Evolutionary conservation across 805 yeast species (phyloP).

Genomic region (Pichia manshurica): DNA sequence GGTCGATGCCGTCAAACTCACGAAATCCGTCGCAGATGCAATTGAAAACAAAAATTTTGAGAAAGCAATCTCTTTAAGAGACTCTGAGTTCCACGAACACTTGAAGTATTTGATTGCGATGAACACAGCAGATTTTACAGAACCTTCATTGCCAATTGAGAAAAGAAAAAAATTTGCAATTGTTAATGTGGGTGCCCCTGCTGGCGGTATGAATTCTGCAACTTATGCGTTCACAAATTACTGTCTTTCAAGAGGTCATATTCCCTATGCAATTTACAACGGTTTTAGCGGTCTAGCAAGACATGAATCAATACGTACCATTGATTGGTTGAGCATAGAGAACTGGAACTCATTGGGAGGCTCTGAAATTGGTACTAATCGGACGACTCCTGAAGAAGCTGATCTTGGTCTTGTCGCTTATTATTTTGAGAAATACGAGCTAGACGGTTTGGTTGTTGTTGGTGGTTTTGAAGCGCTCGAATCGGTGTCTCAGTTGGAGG

Average conservation of each 20-base stretch:
- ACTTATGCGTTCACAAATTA: conserved; percentile 68
- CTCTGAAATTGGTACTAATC: conserved; percentile 75
- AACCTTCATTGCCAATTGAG: conserved; percentile 49
- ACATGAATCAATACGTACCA: conserved; percentile 53
- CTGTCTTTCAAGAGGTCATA: conserved; percentile 72
- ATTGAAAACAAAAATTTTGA: conserved; percentile 61
- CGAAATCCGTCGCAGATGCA: conserved; percentile 68
- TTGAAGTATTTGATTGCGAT: conserved; percentile 57
- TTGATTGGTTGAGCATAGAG: conserved; percentile 64
- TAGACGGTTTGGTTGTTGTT: conserved; percentile 66
- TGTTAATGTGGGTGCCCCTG: conserved; percentile 75
- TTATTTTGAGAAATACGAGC: conserved; percentile 59
- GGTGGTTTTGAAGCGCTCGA: conserved; percentile 81
- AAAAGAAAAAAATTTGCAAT: conserved; percentile 61
- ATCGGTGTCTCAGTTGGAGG: conserved; percentile 62
- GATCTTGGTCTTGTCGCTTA: conserved; percentile 69
- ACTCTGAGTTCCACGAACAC: conserved; percentile 63
- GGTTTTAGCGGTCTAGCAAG: conserved; percentile 69
- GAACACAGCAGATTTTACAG: conserved; percentile 61
- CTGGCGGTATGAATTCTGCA: conserved; percentile 76
- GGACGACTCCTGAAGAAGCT: conserved; percentile 58
- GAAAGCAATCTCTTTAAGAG: conserved; percentile 65
- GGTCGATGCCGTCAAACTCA: conserved; percentile 66
- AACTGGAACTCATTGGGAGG: conserved; percentile 76
- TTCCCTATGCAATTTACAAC: conserved; percentile 62